Percentiles rank a stretch among this genome's conserved stretches.
These are phyloP conservation scores for Xylaria castorea DNA, from an alignment of 495 filamentous ascomycete genomes.

Conservation along the genomic window DNA sequence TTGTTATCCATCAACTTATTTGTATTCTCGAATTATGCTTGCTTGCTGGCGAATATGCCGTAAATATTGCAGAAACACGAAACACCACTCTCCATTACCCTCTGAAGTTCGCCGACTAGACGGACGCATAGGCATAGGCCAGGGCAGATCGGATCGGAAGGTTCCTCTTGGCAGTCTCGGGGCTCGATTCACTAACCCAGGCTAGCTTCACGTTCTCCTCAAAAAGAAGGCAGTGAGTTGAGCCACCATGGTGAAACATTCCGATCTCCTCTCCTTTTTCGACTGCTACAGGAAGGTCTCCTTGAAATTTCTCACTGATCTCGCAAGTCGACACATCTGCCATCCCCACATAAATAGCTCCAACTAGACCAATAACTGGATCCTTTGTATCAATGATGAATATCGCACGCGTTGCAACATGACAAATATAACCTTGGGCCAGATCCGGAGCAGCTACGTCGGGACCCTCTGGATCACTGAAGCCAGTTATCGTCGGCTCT, in stretches of 20 bases:
- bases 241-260: constrained; percentile 69
- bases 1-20: background rate
- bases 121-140: constrained; percentile 10
- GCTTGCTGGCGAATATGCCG: background rate
- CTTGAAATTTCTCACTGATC: constrained; percentile 48
- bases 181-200: constrained; percentile 13
- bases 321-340: constrained; percentile 65
- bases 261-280: constrained; percentile 65
- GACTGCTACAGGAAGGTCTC: constrained; percentile 50
- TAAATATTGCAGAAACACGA: background rate
- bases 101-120: background rate
- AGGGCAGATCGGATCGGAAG: constrained; percentile 3
- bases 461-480: constrained; percentile 36
- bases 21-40: background rate
- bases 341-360: constrained; percentile 63
- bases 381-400: constrained; percentile 65
- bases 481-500: constrained; percentile 57
- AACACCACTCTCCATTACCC: background rate
- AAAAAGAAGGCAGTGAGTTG: constrained; percentile 63
- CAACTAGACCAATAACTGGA: constrained; percentile 60
- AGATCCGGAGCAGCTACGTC: constrained; percentile 37
- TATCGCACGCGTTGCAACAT: constrained; percentile 56
- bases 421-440: constrained; percentile 58
- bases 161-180: constrained; percentile 12
- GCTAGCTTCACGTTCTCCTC: constrained; percentile 25